Evolutionary conservation across 331 rosid genomes (phyloP).

Genomic region (Cydonia oblonga): DNA sequence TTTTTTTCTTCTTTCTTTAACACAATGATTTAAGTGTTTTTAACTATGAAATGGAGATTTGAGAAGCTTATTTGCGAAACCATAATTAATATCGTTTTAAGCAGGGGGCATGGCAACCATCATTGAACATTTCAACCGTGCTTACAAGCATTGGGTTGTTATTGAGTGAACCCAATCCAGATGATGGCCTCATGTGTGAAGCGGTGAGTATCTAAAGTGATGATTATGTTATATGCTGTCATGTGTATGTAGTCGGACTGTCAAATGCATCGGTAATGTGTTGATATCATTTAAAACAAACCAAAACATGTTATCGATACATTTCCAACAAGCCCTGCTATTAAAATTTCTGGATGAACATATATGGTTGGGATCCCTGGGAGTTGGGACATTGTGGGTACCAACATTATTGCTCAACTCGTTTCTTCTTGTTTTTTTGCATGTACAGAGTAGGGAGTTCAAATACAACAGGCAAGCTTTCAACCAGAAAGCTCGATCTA

Average conservation of each 20-base stretch:
- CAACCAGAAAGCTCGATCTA: slow-evolving; percentile 29
- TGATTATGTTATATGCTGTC: not conserved
- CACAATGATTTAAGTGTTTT: too few relatives aligned
- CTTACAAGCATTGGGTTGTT: slow-evolving; percentile 31
- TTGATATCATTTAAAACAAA: too few relatives aligned
- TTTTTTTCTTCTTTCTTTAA: too few relatives aligned
- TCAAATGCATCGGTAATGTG: not conserved
- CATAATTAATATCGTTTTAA: not conserved
- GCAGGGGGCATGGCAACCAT: slow-evolving; percentile 43
- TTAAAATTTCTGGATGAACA: too few relatives aligned
- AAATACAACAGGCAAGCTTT: slow-evolving; percentile 33
- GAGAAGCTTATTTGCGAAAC: too few relatives aligned
- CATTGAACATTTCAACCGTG: slow-evolving; percentile 32
- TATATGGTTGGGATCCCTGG: not conserved
- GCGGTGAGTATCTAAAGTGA: slow-evolving; percentile 10
- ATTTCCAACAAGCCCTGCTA: too few relatives aligned
- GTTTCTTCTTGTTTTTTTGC: not conserved
- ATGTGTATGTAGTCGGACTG: not conserved
- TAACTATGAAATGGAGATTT: too few relatives aligned
- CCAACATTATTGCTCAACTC: not conserved
- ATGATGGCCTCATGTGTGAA: slow-evolving; percentile 38
- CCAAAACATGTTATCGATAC: too few relatives aligned
- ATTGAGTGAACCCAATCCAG: slow-evolving; percentile 37
- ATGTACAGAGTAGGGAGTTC: slow-evolving; percentile 26
- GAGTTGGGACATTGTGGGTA: not conserved